A percentile compares a stretch with the other conserved stretches of the same genome.
phyloP scores from a whole-genome alignment of 2,329 filamentous ascomycete species.

The Xylaria digitata region DNA sequence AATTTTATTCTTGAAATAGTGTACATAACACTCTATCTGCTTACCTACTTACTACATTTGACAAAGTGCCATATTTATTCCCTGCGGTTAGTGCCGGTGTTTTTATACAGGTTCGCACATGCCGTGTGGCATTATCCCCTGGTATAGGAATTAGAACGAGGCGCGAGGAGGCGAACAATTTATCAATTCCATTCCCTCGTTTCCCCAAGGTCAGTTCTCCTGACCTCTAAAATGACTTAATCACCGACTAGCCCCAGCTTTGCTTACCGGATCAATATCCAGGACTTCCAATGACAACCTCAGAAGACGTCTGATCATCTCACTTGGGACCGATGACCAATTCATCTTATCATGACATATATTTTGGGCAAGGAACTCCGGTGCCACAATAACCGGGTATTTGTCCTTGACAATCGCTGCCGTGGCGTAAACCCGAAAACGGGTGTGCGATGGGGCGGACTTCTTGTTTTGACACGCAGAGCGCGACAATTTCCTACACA shows the following conservation, averaged over 20 bases:
- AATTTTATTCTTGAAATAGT: no score
- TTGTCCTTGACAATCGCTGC: background rate
- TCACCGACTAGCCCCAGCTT: constrained; percentile 5
- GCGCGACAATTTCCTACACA: background rate
- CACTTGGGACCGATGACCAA: background rate
- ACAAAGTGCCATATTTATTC: background rate
- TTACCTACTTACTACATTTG: background rate
- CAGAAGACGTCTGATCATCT: background rate
- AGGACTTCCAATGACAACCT: constrained; percentile 1
- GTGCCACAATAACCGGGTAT: background rate
- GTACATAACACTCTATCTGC: no score
- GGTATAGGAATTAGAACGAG: background rate
- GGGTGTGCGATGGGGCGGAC: constrained; percentile 13
- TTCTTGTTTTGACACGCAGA: background rate
- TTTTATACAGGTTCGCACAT: background rate
- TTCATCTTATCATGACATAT: background rate
- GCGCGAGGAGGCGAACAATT: constrained; percentile 5
- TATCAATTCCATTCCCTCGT: background rate
- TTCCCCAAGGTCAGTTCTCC: constrained; percentile 1
- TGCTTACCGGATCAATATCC: constrained; percentile 1
- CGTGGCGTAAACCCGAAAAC: constrained; percentile 18
- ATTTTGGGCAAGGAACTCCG: constrained; percentile 4
- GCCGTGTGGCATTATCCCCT: background rate
- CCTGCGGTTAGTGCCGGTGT: no score
- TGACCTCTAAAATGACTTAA: constrained; percentile 9